Evolutionary conservation across 176 grass and related monocot genomes (phyloP), one percentile per base, ranked within the genome.

Genomic region (Triticum aestivum): DNA sequence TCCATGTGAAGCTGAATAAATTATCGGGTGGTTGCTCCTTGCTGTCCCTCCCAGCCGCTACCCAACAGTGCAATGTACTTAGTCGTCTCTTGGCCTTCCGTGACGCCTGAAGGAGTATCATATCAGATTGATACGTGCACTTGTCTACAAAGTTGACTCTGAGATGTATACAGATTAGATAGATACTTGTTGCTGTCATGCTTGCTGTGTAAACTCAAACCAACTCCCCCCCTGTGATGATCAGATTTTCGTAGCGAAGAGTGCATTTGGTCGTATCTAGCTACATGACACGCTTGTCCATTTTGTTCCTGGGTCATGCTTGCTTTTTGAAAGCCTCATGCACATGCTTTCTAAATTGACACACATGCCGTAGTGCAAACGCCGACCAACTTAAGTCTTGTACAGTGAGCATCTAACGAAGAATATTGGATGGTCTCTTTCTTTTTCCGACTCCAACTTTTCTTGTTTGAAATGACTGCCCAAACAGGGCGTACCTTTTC

Each of bases 61-160:
- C 24, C 12, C 37, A 76, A 61, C 5, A 61, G 26, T 62, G 45
- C 10, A 33, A 72, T 67, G 58, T 59, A 67, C 56, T 21, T 9
- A 3, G 59, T 75, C 69, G 9, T 84, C 17, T 84, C 17, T 64
- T 86, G 89, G 39, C 77, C 41, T 77, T 85, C 52, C 24, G 61
- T 63, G 14, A 33, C 58, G 62, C 23, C 42, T 70, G 62, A 33
- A 85, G 49, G 47, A 84, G 89, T 30, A 45, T 45, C 37, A 39
- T 11, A 44, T 44, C 35, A 4, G 4, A 12, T 11, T 11, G 29
- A 26, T 27, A 35, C 21, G 64, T 18, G 54, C 24, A 24, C 37
- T 79, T 79, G 33, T 32, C 37, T 45, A 21, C 37, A 39, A 11
- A 69, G 85, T 84, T 91, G 89, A 91, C 85, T 20, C 9, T 68